Conservation (phyloP, 2,329 filamentous ascomycete species). For the Zopfia rhizophila region DNA sequence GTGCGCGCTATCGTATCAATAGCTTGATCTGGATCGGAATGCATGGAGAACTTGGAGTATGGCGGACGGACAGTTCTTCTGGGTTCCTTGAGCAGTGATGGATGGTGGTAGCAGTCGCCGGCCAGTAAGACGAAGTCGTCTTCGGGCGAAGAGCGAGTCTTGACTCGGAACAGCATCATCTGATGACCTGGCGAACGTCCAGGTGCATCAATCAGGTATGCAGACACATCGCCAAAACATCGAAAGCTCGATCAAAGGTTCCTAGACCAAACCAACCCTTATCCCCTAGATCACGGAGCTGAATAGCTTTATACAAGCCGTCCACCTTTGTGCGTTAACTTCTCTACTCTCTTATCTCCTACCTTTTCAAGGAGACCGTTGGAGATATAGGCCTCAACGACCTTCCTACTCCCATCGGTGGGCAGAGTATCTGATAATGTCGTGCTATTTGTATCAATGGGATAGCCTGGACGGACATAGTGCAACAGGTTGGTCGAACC, state of each 20-base stretch:
- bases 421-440: conserved; percentile 57
- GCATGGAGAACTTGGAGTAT: conserved; percentile 40
- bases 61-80: conserved; percentile 40
- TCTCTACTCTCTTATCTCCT: conserved; percentile 36
- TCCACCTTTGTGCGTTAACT: conserved; percentile 33
- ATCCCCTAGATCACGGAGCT: conserved; percentile 37
- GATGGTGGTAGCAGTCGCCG: conserved; percentile 47
- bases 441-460: conserved; percentile 30
- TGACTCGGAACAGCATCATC: conserved; percentile 49
- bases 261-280: conserved; percentile 55
- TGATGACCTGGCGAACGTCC: conserved; percentile 65
- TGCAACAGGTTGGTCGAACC: conserved; percentile 49
- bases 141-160: conserved; percentile 10
- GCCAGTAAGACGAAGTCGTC: conserved; percentile 43
- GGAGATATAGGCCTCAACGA: conserved; percentile 45
- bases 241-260: conserved; percentile 57
- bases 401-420: conserved; percentile 54
- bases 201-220: conserved; percentile 62
- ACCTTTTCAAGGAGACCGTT: conserved; percentile 38
- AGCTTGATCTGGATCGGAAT: conserved; percentile 38
- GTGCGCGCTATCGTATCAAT: conserved; percentile 40
- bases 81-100: conserved; percentile 38
- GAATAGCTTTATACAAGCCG: conserved; percentile 40
- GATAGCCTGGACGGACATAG: conserved; percentile 45
- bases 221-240: conserved; percentile 62